These are phyloP conservation scores for Colletotrichum siamense DNA, from an alignment of 2,329 filamentous ascomycete genomes.

Conservation along the genomic window DNA sequence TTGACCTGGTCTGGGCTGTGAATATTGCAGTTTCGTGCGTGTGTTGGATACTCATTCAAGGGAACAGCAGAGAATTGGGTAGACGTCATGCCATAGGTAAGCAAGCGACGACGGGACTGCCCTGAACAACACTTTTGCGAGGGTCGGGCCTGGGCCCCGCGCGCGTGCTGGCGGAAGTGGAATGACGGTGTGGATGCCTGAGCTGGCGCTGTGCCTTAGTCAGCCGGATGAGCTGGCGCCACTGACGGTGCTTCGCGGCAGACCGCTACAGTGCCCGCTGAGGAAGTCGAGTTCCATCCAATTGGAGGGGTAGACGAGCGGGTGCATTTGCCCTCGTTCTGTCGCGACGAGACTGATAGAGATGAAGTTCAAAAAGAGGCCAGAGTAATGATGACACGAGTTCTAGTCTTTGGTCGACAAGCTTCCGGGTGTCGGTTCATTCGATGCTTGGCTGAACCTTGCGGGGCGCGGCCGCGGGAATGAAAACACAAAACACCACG, in stretches of 20 bases:
- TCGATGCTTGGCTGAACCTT: background rate
- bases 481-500: background rate
- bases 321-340: background rate
- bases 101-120: constrained; percentile 8
- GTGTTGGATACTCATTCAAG: background rate
- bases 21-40: constrained; percentile 2
- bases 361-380: background rate
- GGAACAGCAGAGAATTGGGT: background rate
- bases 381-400: background rate
- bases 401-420: background rate
- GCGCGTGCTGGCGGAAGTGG: background rate
- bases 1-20: background rate
- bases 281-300: background rate
- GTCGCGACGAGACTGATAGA: background rate
- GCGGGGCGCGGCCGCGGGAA: background rate
- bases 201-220: background rate
- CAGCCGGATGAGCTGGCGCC: constrained; percentile 2
- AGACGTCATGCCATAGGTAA: constrained; percentile 17
- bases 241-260: constrained; percentile 7
- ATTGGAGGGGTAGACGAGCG: background rate
- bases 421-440: background rate
- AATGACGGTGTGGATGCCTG: constrained; percentile 4
- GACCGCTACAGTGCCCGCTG: background rate
- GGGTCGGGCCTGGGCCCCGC: background rate
- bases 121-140: constrained; percentile 6